Conservation (phyloP, 495 filamentous ascomycete genomes). For the Peziza echinospora region DNA sequence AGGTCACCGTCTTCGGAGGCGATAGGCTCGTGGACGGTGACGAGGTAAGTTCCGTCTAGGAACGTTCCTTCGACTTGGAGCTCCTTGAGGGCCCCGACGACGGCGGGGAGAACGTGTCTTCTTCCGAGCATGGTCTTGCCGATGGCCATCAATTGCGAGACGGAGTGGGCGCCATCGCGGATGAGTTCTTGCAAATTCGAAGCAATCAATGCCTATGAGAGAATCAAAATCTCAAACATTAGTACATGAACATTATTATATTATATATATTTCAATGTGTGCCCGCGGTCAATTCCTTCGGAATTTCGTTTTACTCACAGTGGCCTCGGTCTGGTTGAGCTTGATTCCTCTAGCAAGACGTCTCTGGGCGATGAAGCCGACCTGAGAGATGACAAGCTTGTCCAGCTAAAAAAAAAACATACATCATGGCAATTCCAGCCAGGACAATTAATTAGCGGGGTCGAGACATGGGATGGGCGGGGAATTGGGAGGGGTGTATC, state of each 20-base stretch:
- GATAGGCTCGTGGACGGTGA: conserved; percentile 85
- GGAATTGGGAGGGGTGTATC: conserved; percentile 14
- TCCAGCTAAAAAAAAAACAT: conserved; percentile 43
- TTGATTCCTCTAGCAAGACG: conserved; percentile 73
- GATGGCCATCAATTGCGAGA: conserved; percentile 80
- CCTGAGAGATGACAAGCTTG: conserved; percentile 83
- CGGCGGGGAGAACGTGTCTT: conserved; percentile 73
- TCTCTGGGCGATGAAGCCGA: conserved; percentile 71
- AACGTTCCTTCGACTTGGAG: conserved; percentile 94
- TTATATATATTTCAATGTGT: background rate
- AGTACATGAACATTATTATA: background rate
- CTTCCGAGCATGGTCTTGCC: conserved; percentile 85
- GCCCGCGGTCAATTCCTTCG: too few relatives aligned
- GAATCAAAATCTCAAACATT: too few relatives aligned
- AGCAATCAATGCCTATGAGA: background rate
- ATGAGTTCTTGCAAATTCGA: conserved; percentile 37
- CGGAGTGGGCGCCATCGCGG: conserved; percentile 83
- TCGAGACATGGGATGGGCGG: background rate
- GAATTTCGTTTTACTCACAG: conserved; percentile 36
- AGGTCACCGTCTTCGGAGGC: conserved; percentile 72
- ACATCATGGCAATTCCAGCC: too few relatives aligned
- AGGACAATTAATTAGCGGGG: background rate
- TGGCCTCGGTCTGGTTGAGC: conserved; percentile 81
- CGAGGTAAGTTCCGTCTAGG: conserved; percentile 71
- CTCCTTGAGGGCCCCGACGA: conserved; percentile 51